Base-by-base conservation (phyloP, 164 flowering plant species). In the Magnolia changhungtana region DNA sequence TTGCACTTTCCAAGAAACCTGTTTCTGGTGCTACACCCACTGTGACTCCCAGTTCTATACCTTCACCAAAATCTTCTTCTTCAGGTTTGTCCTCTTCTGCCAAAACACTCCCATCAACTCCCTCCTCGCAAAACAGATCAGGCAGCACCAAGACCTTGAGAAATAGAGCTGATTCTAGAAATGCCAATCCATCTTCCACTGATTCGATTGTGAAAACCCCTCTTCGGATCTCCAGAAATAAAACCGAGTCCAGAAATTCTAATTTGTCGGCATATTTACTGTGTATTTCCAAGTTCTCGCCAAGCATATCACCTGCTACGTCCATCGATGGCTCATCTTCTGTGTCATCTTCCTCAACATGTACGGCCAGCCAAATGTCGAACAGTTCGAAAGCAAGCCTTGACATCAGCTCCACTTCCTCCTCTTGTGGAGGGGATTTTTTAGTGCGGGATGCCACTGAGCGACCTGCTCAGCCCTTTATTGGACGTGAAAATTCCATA, bases 331-430 rank as follows among this genome's bases (percentile, higher is more conserved):
- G 77, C 64, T 88, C 89, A 90, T 96, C 98, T 16, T 78, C 88
- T 64, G 95, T 80, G 73, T 89, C 99, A 76, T 88, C 86, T 10
- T 86, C 95, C 49, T 85, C 98, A 74, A 84, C 88, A 76, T 83
- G 90, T 72, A 81, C 88, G 21, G 76, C 80, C 51, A 87, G 86
- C 78, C 88, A 80, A 80, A 81, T 75, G 67, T 78, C 86, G 78
- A 76, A 69, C 70, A 81, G 65, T 73, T 81, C 83, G 73, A 87
- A 82, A 79, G 74, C 75, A 69, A 81, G 86, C 72, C 19, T 69
- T 58, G 81, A 72, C 55, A 72, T 80, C 55, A 74, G 69, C 72
- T 80, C 88, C 72, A 13, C 61, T 1, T 20, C 68, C 10, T 20
- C 68, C 10, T 67, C 78, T 69, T 45, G 75, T 50, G 74, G 63